Evolutionary conservation across 768 basidiomycete genomes (phyloP).

Genomic region (Phaffia tasmanica): DNA sequence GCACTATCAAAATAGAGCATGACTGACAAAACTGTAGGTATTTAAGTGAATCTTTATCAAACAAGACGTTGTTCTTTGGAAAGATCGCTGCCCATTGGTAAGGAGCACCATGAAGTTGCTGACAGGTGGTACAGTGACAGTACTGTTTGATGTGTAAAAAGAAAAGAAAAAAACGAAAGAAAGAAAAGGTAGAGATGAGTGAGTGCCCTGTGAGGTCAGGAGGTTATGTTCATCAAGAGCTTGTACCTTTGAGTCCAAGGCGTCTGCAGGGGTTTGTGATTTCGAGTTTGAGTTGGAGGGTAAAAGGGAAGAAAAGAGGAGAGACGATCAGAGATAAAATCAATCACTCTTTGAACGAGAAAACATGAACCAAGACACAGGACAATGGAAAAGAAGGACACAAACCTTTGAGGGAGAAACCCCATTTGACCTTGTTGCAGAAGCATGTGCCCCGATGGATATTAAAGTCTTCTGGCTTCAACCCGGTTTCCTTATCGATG

Average conservation of each 20-base stretch:
- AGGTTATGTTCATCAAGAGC: background rate
- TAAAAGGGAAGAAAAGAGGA: no score
- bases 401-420: background rate
- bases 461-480: no score
- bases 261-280: no score
- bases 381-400: no score
- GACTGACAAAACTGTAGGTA: constrained; percentile 5
- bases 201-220: background rate
- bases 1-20: no score
- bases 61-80: background rate
- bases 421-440: constrained; percentile 5
- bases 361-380: no score
- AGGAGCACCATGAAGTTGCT: constrained; percentile 12
- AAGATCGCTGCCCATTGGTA: constrained; percentile 14
- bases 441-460: constrained; percentile 1
- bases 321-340: no score
- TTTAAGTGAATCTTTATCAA: constrained; percentile 5
- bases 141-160: background rate
- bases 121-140: background rate
- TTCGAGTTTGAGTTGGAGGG: no score
- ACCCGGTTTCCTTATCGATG: no score
- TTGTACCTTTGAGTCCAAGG: no score
- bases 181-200: background rate
- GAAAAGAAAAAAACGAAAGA: no score
- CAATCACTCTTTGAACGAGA: no score